These are phyloP conservation scores for Penicillium dipodomyicola DNA, from an alignment of 495 filamentous ascomycete species.

Conservation along the genomic window DNA sequence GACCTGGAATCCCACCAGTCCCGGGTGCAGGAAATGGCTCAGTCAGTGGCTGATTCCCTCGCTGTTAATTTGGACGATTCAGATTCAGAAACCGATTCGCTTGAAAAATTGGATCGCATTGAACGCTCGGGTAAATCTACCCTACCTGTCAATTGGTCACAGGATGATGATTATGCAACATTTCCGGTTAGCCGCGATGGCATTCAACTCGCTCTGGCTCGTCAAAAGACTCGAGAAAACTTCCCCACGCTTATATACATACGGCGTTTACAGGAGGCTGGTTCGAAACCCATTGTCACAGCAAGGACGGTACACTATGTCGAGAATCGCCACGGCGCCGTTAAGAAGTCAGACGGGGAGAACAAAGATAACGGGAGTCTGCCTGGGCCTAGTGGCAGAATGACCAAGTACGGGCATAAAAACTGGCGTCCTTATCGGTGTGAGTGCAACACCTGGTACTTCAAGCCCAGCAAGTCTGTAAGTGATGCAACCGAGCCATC, in stretches of 20 bases:
- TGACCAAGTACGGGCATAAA: neutral
- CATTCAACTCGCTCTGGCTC: neutral
- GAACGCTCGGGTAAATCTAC: neutral
- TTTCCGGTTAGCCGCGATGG: neutral
- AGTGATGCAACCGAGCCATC: neutral
- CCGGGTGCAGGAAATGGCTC: no score
- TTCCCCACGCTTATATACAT: neutral
- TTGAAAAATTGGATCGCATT: neutral
- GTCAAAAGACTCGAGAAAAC: constrained; percentile 1
- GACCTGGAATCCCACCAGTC: no score
- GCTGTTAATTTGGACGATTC: neutral
- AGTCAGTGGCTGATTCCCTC: no score
- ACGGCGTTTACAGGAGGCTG: neutral
- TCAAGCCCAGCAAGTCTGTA: neutral
- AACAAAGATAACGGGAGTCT: neutral
- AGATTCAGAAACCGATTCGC: neutral
- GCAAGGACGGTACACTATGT: neutral
- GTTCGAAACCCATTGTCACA: neutral
- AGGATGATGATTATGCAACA: neutral
- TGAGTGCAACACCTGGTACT: neutral
- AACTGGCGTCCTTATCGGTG: neutral
- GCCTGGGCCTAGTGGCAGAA: neutral
- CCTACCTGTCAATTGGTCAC: neutral
- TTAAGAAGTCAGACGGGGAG: neutral
- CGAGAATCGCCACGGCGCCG: neutral